Evolutionary conservation across 257 asterid species (phyloP).

Genomic region (Scutellaria galericulata): DNA sequence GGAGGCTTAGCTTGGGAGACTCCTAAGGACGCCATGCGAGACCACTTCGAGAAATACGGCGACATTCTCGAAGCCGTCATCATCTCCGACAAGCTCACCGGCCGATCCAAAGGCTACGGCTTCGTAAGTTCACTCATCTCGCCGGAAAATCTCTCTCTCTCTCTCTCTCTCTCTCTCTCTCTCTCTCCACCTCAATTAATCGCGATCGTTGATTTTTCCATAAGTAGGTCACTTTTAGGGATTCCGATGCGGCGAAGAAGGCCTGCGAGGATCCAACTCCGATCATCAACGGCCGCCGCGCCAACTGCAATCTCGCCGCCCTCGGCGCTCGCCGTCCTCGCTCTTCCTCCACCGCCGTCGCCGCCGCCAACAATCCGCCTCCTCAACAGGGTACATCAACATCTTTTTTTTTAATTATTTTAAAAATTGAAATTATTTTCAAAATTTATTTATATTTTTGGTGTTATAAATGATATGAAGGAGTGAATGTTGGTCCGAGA

Average conservation of each 20-base stretch:
- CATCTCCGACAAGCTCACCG: constrained; percentile 89
- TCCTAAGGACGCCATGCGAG: constrained; percentile 75
- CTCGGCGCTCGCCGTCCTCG: constrained; percentile 87
- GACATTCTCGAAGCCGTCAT: constrained; percentile 92
- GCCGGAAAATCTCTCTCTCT: background rate
- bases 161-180: background rate
- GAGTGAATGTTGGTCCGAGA: constrained; percentile 67
- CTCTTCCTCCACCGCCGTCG: constrained; percentile 48
- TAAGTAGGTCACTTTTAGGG: constrained; percentile 82
- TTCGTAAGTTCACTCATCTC: constrained; percentile 55
- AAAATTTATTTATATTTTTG: background rate
- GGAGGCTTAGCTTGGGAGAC: constrained; percentile 99
- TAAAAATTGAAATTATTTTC: background rate
- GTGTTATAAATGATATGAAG: constrained; percentile 35
- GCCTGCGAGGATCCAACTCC: constrained; percentile 91
- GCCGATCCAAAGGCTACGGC: constrained; percentile 98
- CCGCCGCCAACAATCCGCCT: constrained; percentile 47
- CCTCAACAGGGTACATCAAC: constrained; percentile 60
- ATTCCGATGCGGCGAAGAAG: constrained; percentile 80
- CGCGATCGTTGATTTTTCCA: background rate
- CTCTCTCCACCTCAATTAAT: background rate
- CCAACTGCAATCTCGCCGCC: constrained; percentile 93
- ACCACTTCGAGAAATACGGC: constrained; percentile 79
- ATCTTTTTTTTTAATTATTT: background rate
- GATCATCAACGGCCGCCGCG: constrained; percentile 91